Evolutionary conservation across 1,284 basidiomycete genomes (phyloP).

Genomic region (Salmacisia buchloeana): DNA sequence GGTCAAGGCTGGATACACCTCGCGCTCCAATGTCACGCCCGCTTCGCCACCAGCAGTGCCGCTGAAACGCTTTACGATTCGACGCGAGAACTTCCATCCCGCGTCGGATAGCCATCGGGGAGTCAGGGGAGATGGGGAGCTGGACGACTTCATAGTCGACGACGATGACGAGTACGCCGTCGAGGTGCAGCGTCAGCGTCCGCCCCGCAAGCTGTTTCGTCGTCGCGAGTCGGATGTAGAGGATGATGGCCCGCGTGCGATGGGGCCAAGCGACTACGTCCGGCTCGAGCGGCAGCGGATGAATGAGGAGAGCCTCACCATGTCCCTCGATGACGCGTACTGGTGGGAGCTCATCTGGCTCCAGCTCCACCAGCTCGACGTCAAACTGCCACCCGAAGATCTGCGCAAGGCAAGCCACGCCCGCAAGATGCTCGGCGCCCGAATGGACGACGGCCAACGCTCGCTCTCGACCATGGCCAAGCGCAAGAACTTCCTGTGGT

Average conservation of each 20-base stretch:
- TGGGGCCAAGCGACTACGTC: constrained; percentile 3
- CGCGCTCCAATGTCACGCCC: too few relatives aligned
- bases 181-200: background rate
- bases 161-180: background rate
- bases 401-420: background rate
- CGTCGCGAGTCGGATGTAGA: background rate
- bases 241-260: background rate
- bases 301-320: background rate
- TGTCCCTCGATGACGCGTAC: background rate
- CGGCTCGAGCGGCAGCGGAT: background rate
- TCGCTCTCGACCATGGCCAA: background rate
- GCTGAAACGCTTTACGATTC: too few relatives aligned
- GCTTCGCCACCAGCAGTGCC: too few relatives aligned
- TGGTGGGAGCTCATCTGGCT: constrained; percentile 7
- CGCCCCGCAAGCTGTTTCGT: background rate
- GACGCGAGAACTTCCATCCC: too few relatives aligned
- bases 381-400: background rate
- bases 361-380: background rate
- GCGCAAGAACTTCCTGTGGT: constrained; percentile 7
- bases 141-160: background rate
- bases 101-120: too few relatives aligned
- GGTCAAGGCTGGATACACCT: background rate
- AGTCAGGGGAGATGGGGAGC: too few relatives aligned
- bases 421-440: background rate
- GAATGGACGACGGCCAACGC: background rate